Base-by-base conservation (phyloP, 495 filamentous ascomycete species). In the Apiosordaria backusii region DNA sequence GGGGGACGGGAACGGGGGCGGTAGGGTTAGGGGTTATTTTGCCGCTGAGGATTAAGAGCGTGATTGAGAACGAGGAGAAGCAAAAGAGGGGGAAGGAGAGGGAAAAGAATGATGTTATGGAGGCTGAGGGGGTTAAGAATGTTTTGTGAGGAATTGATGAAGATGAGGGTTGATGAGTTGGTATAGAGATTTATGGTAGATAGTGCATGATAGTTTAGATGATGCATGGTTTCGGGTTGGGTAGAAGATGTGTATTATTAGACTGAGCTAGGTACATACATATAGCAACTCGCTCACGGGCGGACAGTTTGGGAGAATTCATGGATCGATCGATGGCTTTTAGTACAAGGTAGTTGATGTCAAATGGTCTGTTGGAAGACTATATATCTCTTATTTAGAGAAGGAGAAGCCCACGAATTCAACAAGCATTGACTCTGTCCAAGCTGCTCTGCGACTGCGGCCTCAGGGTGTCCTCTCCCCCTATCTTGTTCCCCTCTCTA, bases 111-210 rank as follows among this genome's bases (percentile, higher is more conserved):
- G 18, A 5, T 21, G 18, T 21, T 0, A 19, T 9, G 9, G 59
- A 61, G 59, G 25, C 7, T 13, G 59, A 61, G 16, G 59, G 59
- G 27, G 59, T 61, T 10, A 45, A n/a, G 27, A 25, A 25, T 45
- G 59, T 61, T 45, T 61, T 61, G 59, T 61, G 59, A 21, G 16
- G 13, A 16, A 24, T 4, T 29, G 24, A 27, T n/a, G n/a, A n/a
- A n/a, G n/a, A n/a, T n/a, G 5, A 45, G 27, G 21, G 59, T 50
- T 61, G 35, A 13, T 45, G 35, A 29, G 27, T 45, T 45, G 35
- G 13, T 45, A 45, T 0, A 13, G 35, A 45, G 35, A 45, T 45
- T 45, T 18, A 45, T 45, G 13, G 22, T 23, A 55, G n/a, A 55
- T 55, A 13, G 9, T 55, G n/a, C n/a, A 55, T 19, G 4, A 2